A percentile compares a stretch with the other conserved stretches of the same genome.
Evolutionary conservation across 179 eudicot species (phyloP).

Genomic region (Amaranthus tricolor): DNA sequence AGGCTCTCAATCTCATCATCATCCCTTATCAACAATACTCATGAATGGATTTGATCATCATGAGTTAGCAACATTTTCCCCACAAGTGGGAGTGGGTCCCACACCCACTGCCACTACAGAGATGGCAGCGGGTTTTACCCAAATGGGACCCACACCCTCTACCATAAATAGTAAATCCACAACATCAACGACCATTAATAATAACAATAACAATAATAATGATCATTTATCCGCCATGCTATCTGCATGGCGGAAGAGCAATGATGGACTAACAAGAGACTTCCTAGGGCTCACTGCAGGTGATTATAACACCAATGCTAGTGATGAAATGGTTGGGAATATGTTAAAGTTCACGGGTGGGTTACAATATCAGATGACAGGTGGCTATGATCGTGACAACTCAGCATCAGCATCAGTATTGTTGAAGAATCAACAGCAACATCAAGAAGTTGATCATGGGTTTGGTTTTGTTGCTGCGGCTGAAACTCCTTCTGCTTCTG

Average conservation of each 20-base stretch:
- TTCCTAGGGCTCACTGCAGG: slow-evolving; percentile 71
- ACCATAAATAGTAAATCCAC: slow-evolving; percentile 11
- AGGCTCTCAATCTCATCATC: slow-evolving; percentile 31
- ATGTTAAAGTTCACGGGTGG: slow-evolving; percentile 55
- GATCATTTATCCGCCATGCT: slow-evolving; percentile 20
- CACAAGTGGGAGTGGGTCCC: slow-evolving; percentile 8
- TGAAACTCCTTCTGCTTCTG: slow-evolving; percentile 32
- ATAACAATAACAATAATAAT: background rate
- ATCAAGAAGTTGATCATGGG: slow-evolving; percentile 28
- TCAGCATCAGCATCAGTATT: slow-evolving; percentile 29
- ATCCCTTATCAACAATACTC: slow-evolving; percentile 16
- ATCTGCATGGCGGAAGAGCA: slow-evolving; percentile 52
- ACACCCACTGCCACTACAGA: background rate
- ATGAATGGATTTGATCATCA: slow-evolving; percentile 28
- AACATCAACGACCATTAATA: background rate
- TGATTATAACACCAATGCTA: slow-evolving; percentile 14
- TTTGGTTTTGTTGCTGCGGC: slow-evolving; percentile 42
- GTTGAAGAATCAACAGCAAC: slow-evolving; percentile 33
- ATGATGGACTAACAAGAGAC: slow-evolving; percentile 66
- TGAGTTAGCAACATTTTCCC: slow-evolving; percentile 19
- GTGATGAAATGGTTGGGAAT: slow-evolving; percentile 37
- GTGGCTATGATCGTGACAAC: slow-evolving; percentile 46
- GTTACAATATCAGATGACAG: slow-evolving; percentile 37
- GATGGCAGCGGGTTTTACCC: background rate
- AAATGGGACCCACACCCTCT: background rate